Base-by-base conservation (phyloP, 176 grass and related monocot genomes). In the Hyparrhenia diplandra region DNA sequence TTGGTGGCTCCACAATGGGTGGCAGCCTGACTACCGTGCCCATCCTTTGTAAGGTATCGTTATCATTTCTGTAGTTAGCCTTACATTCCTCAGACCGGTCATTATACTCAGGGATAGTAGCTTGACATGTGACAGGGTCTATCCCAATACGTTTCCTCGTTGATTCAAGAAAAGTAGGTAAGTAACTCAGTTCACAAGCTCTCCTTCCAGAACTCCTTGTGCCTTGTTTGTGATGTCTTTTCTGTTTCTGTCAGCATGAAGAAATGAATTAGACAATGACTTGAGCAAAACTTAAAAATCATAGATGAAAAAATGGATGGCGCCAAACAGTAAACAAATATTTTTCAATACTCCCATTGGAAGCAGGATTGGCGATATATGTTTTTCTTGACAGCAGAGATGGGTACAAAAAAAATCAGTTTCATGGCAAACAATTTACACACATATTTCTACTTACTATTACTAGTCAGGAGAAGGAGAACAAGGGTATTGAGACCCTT, bases 101-200 rank as follows among this genome's bases (percentile, higher is more conserved):
- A 71, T 47, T 12, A 34, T 72, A 88, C 46, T 84, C 46, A 27
- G 89, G 85, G 47, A 91, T 24, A 82, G 32, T 74, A 81, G 77
- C 81, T 67, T 78, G 85, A 85, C 29, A 60, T 16, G 6, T 0
- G 5, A 28, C 30, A 24, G 64, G 11, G 40, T 71, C 65, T 40
- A 58, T 13, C 39, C 46, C 23, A 78, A 67, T 67, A 45, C 1
- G 1, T 88, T 62, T 77, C 27, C 31, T 40, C 2, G 30, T 27
- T 78, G 65, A 64, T 32, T 34, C 14, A 78, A 79, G 81, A 81
- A 34, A 69, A 54, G 17, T 46, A 5, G 29, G 11, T 34, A 69
- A 63, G 34, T 35, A 35, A 18, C 18, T 42, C 71, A 57, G 36
- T 31, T 35, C 16, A 74, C 71, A 37, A 65, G 73, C 71, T 77